Evolutionary conservation across 164 flowering plant genomes (phyloP), one percentile per base, ranked within the genome.

Genomic region (Macadamia tetraphylla): DNA sequence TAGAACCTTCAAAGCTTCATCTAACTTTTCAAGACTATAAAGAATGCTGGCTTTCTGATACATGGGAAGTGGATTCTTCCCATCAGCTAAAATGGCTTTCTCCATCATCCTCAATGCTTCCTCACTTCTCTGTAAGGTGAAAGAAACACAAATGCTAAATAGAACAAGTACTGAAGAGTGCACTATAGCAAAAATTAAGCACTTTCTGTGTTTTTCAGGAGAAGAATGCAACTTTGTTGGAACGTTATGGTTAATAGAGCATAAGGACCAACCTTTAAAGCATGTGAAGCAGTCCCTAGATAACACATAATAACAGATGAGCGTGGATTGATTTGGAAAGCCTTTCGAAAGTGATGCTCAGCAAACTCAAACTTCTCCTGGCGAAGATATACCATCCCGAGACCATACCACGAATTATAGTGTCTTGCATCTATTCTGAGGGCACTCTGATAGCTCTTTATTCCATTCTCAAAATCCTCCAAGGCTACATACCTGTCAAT

Each of bases 21-120:
- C 93, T 49, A 77, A 75, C 6, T 75, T 81, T 70, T 83, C 97
- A 78, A 89, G 81, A 80, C 87, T 84, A 65, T 82, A 67, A 23
- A 95, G 83, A 58, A 95, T 91, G 74, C 82, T 91, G 66, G 97
- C 99, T 80, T 92, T 95, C 78, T 95, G 93, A 81, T 88, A 95
- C 87, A 87, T 83, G 61, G 99, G 99, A 10, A 95, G 88, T 59
- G 98, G 99, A 55, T 95, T 95, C 79, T 92, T 92, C 78, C 70
- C 84, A 79, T 95, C 99, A 10, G 98, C 96, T 64, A 78, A 59
- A 63, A 92, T 88, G 63, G 99, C 99, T 73, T 76, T 88, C 74
- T 87, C 90, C 95, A 92, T 88, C 80, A 89, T 82, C 75, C 77
- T 81, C 72, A 95, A 75, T 12, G 98, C 98, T 73, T 91, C 99